Conservation (phyloP, 352 stramenopile species). For the Pythium sp. region DNA sequence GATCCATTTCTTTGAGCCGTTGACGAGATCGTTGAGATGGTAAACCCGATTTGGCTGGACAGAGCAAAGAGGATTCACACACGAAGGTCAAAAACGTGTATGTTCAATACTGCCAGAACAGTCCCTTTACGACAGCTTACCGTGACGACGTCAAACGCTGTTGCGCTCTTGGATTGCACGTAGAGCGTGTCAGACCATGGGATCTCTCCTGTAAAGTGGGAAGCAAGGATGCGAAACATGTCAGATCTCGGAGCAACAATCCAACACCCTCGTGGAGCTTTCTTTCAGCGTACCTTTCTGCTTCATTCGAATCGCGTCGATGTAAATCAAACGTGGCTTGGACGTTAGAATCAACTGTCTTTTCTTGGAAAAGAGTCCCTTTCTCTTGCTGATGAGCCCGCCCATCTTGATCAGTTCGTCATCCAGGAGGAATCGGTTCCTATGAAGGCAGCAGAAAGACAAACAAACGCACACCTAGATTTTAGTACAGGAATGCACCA, state of each 20-base stretch:
- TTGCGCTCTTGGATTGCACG: constrained; percentile 82
- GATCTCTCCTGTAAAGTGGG: constrained; percentile 49
- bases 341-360: constrained; percentile 85
- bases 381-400: constrained; percentile 85
- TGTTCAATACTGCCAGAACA: too few species aligned
- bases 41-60: constrained; percentile 82
- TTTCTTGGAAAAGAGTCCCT: constrained; percentile 88
- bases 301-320: constrained; percentile 89
- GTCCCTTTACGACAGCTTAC: constrained; percentile 21
- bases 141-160: constrained; percentile 85
- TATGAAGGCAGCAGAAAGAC: constrained; percentile 7
- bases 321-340: constrained; percentile 87
- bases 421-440: constrained; percentile 83
- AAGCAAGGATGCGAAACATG: not conserved
- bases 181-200: constrained; percentile 85
- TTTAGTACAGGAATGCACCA: not conserved
- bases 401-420: constrained; percentile 87
- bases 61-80: not conserved
- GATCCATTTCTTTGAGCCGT: constrained; percentile 89
- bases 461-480: not conserved
- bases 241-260: not conserved
- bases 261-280: not conserved
- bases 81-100: constrained; percentile 1
- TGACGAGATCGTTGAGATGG: constrained; percentile 86
- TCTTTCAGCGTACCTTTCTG: constrained; percentile 51